These are phyloP conservation scores for Flaveria linearis DNA, from an alignment of 129 eudicot species.

Conservation along the genomic window DNA sequence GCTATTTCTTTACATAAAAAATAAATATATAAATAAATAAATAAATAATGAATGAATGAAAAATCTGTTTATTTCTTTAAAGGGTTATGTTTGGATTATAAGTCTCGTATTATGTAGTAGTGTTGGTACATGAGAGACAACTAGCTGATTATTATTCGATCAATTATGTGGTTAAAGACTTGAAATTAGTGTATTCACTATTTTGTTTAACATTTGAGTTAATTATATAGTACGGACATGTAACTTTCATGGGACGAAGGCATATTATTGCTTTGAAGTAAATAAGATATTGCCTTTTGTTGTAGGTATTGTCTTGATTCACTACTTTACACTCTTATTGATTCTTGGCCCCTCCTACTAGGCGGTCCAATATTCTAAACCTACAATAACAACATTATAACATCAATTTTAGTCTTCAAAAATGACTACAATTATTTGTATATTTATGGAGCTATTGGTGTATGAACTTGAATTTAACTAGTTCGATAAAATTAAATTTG, in stretches of 20 bases:
- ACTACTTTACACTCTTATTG: slow-evolving; percentile 29
- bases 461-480: not conserved
- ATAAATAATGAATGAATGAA: too few species aligned
- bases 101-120: too few species aligned
- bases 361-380: slow-evolving; percentile 27
- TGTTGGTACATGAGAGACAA: too few species aligned
- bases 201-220: not conserved
- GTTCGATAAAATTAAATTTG: not conserved
- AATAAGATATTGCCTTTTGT: too few species aligned
- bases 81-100: too few species aligned
- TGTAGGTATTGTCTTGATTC: not conserved
- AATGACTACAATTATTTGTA: not conserved
- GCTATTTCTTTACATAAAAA: too few species aligned
- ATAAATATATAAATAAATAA: too few species aligned
- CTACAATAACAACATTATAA: slow-evolving; percentile 11
- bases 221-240: too few species aligned
- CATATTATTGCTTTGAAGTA: too few species aligned
- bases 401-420: not conserved
- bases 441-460: not conserved
- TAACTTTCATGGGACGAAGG: too few species aligned
- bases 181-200: not conserved
- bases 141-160: too few species aligned
- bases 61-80: too few species aligned
- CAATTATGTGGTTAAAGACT: slow-evolving; percentile 6
- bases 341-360: slow-evolving; percentile 27